Base-by-base conservation (phyloP, 495 filamentous ascomycete species). In the Opeltia flavorubescens region DNA sequence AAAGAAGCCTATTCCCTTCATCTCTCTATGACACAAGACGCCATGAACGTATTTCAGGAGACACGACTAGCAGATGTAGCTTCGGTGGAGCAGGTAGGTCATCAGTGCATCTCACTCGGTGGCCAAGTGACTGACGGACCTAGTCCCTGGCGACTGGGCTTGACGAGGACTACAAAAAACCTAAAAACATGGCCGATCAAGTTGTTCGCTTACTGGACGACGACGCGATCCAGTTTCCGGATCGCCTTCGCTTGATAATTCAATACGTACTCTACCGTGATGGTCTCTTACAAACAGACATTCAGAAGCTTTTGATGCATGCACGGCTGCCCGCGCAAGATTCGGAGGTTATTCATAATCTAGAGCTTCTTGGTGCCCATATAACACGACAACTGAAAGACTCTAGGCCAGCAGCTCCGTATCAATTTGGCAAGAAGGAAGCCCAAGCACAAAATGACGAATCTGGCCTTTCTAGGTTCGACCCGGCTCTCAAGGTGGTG, bases 11-110 rank as follows among this genome's bases (percentile, higher is more conserved):
- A 96, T 58, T 89, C 91, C 0, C 70, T 98, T 26, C 91, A 98
- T 61, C 68, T 98, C 13, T 89, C 76, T 51, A 98, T 98, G 91
- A 93, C 91, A n/a, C 83, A 94, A 57, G 89, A 94, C 56, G 89
- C 86, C 52, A 95, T 96, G 91, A 84, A 84, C 48, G 72, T 80
- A 35, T 98, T 96, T 55, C 78, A 94, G 56, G 65, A 76, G 17
- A 75, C 78, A 52, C 95, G 94, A 55, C 71, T 98, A 4, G 70
- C 79, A 34, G 93, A 96, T 55, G 70, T 95, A 48, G 89, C 86
- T 38, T 81, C 83, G 2, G 74, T 86, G 2, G 89, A 98, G 58
- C 81, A 85, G 66, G 75, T 77, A 49, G 12, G 49, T 57, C 3
- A 5, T 15, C 9, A 1, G 33, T 1, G 5, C 23, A 2, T 29